Evolutionary conservation across 345 rosid species (phyloP), one percentile per base, ranked within the genome.

Genomic region (Salix purpurea): DNA sequence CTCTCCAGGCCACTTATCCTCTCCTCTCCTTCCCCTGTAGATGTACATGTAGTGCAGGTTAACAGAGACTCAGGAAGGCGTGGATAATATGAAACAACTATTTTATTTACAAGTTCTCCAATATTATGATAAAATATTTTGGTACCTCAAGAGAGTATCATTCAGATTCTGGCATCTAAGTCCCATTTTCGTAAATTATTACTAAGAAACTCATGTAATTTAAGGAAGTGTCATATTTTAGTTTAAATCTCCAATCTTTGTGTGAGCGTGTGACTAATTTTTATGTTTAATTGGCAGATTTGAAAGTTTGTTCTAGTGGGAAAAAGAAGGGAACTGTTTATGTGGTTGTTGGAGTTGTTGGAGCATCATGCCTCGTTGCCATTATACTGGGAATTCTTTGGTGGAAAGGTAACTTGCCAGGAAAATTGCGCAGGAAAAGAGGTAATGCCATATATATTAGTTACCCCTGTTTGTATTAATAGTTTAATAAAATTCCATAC

Each of bases 321-420:
- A 48, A 40, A 72, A 64, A 74, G 61, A 81, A 74, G 42, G 66
- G 64, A 64, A 54, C 56, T 50, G 71, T 21, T 52, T 39, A 15
- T 70, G 46, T 70, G 14, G 32, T 69, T 8, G 64, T 23, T 12
- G 79, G 78, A 70, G 78, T 56, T 39, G 21, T 81, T 77, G 84
- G 78, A 69, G 78, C 72, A 30, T 39, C 23, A 4, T 66, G 81
- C 68, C 68, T 81, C 48, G 21, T 62, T 50, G 30, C 74, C 69
- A 18, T 77, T 62, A 34, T 74, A 23, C 67, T 77, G 39, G 78
- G 75, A 64, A 50, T 64, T 50, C 80, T 81, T 54, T 81, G 78
- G 78, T 73, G 79, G 75, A 81, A 42, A 65, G 74, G 75, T 16
- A 69, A 52, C 70, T 37, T 81, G 12, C 72, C 64, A 23, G 67